phyloP scores from a whole-genome alignment of 75 land plant genomes.

The Picea sitchensis region DNA sequence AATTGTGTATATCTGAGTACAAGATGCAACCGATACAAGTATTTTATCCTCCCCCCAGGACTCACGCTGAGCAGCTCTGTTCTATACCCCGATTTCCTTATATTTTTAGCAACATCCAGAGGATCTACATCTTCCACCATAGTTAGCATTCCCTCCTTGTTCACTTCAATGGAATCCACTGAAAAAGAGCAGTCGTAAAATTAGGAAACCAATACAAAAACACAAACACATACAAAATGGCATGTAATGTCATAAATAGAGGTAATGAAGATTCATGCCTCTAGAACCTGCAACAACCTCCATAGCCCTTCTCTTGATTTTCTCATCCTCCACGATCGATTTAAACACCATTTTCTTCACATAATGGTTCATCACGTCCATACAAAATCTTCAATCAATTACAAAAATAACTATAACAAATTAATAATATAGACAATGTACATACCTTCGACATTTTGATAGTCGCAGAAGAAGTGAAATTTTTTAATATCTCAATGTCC shows the following conservation, averaged over 20 bases:
- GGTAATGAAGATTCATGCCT: not conserved
- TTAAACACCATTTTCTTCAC: slow-evolving; percentile 10
- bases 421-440: too few relatives aligned
- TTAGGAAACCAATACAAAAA: too few relatives aligned
- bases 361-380: not conserved
- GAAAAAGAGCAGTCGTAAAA: too few relatives aligned
- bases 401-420: too few relatives aligned
- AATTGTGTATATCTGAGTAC: too few relatives aligned
- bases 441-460: too few relatives aligned
- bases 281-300: not conserved
- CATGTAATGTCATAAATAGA: too few relatives aligned
- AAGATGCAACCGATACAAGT: too few relatives aligned
- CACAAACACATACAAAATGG: too few relatives aligned
- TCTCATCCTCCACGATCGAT: not conserved
- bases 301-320: not conserved
- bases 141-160: not conserved
- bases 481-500: too few relatives aligned
- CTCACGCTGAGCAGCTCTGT: slow-evolving; percentile 38
- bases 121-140: not conserved
- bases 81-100: slow-evolving; percentile 16
- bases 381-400: too few relatives aligned
- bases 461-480: too few relatives aligned
- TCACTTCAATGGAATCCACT: not conserved
- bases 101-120: not conserved
- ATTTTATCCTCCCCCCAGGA: slow-evolving; percentile 22